A percentile compares a stretch with the other conserved stretches of the same genome.
phyloP scores from a whole-genome alignment of 73 alveolate genomes.

The Stentor coeruleus region DNA sequence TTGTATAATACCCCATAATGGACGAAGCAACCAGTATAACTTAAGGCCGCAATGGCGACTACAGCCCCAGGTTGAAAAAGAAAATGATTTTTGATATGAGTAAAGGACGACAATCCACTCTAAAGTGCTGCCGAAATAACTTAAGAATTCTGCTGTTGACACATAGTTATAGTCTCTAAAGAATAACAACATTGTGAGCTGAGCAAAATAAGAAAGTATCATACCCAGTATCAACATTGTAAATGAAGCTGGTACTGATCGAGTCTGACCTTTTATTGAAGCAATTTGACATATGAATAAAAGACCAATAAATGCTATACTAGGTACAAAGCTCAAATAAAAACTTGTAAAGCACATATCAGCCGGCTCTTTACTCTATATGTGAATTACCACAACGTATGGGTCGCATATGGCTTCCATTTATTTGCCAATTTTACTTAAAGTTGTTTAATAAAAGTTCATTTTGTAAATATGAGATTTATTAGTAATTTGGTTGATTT shows the following conservation, averaged over 20 bases:
- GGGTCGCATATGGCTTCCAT: neutral
- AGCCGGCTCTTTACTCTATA: neutral
- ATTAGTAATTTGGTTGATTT: neutral
- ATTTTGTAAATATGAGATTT: neutral
- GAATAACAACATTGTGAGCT: conserved; percentile 4
- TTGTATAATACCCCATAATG: neutral
- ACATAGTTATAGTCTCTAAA: neutral
- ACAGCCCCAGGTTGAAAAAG: neutral
- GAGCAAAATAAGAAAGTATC: neutral
- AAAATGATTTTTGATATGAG: neutral
- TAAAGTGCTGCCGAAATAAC: neutral
- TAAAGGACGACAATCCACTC: neutral
- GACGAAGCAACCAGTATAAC: neutral
- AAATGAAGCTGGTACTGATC: neutral
- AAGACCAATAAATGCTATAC: neutral
- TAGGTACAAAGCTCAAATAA: neutral
- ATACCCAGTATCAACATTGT: neutral
- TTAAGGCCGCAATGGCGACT: neutral
- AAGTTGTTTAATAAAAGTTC: neutral
- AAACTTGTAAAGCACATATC: neutral
- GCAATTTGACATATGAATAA: neutral
- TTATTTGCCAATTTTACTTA: neutral
- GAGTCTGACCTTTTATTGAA: neutral
- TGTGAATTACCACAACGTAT: neutral
- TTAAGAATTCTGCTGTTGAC: neutral